phyloP scores from a whole-genome alignment of 169 alveolate species.

The Theileria orientalis region DNA sequence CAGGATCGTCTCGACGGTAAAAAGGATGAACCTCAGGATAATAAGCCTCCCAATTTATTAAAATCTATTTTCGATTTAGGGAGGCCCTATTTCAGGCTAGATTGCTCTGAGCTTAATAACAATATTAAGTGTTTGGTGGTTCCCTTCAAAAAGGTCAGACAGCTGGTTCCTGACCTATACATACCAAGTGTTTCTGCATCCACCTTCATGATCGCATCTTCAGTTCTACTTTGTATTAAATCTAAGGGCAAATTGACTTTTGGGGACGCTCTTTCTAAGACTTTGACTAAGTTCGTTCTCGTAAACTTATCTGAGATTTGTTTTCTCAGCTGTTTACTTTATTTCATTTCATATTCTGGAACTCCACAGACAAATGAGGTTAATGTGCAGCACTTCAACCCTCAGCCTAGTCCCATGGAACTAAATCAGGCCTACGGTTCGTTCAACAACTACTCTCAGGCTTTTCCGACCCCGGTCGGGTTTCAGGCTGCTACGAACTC shows the following conservation, averaged over 20 bases:
- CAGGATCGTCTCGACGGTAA: conserved; percentile 27
- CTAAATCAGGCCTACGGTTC: conserved; percentile 10
- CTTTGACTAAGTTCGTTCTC: conserved; percentile 33
- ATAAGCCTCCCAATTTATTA: conserved; percentile 41
- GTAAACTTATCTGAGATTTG: conserved; percentile 28
- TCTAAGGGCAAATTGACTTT: conserved; percentile 5
- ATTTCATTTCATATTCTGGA: conserved; percentile 12
- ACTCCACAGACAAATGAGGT: background rate
- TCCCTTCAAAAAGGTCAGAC: conserved; percentile 58
- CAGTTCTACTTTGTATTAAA: conserved; percentile 13
- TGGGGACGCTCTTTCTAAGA: conserved; percentile 35
- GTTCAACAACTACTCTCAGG: background rate
- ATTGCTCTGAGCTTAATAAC: conserved; percentile 33
- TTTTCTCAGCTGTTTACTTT: conserved; percentile 25
- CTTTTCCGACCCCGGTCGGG: background rate
- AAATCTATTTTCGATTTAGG: conserved; percentile 38
- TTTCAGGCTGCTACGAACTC: background rate
- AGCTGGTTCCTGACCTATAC: conserved; percentile 56
- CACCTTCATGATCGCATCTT: conserved; percentile 48
- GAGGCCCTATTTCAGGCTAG: conserved; percentile 42
- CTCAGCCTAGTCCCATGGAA: background rate
- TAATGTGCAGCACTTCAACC: background rate
- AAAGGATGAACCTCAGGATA: conserved; percentile 8
- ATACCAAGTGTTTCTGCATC: conserved; percentile 53
- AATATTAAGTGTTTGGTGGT: conserved; percentile 37